phyloP scores from a whole-genome alignment of 2,329 filamentous ascomycete species.

The Metarhizium humberi region DNA sequence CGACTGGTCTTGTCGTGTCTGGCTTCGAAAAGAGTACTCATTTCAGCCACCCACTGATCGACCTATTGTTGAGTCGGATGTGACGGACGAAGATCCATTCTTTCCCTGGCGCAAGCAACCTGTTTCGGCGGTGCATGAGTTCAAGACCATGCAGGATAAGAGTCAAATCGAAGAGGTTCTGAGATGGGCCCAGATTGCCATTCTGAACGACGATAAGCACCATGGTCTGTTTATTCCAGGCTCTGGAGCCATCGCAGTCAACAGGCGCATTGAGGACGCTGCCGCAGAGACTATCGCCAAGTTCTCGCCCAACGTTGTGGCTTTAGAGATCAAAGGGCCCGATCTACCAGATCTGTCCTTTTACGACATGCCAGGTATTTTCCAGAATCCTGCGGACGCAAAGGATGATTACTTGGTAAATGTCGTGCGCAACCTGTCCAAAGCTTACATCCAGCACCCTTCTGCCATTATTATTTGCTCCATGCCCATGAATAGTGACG shows the following conservation, averaged over 20 bases:
- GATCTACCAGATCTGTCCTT: constrained; percentile 67
- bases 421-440: constrained; percentile 63
- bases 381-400: constrained; percentile 56
- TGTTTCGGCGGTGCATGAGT: constrained; percentile 39
- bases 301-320: constrained; percentile 76
- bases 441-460: constrained; percentile 57
- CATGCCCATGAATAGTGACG: constrained; percentile 68
- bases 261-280: constrained; percentile 19
- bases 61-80: constrained; percentile 33
- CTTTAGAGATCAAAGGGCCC: constrained; percentile 65
- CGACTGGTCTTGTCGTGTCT: constrained; percentile 61
- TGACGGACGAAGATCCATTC: constrained; percentile 44
- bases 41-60: constrained; percentile 35
- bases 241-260: constrained; percentile 31
- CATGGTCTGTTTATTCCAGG: constrained; percentile 45
- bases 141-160: constrained; percentile 54
- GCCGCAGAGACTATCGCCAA: constrained; percentile 44
- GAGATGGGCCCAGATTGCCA: constrained; percentile 66
- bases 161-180: constrained; percentile 58
- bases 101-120: constrained; percentile 54
- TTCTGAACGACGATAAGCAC: constrained; percentile 55
- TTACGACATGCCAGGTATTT: constrained; percentile 78
- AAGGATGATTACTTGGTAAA: constrained; percentile 59
- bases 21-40: constrained; percentile 54
- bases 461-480: constrained; percentile 71